Conservation (phyloP, 2,329 filamentous ascomycete genomes). For the Hymenoscyphus linearis region DNA sequence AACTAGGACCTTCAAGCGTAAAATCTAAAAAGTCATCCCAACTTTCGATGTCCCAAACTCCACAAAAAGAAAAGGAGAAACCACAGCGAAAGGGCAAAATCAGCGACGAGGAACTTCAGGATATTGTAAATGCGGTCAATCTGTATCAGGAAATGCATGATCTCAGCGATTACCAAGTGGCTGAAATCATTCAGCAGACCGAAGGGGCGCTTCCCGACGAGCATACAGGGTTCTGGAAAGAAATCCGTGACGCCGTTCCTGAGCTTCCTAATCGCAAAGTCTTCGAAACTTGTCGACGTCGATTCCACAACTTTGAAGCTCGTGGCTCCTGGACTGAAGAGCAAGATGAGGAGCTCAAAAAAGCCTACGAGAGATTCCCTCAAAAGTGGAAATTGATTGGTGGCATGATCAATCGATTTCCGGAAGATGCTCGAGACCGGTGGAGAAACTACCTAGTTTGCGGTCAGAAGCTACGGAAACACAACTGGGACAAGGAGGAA, state of each 20-base stretch:
- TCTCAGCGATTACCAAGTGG: slow-evolving; percentile 43
- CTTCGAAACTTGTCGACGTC: slow-evolving; percentile 52
- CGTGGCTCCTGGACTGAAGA: slow-evolving; percentile 54
- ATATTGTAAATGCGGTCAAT: slow-evolving; percentile 32
- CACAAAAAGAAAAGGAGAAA: not conserved
- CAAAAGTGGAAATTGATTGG: slow-evolving; percentile 59
- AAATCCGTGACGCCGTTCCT: slow-evolving; percentile 44
- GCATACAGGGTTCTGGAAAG: slow-evolving; percentile 45
- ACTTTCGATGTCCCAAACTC: not conserved
- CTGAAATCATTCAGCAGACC: slow-evolving; percentile 38
- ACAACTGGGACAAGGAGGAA: slow-evolving; percentile 57
- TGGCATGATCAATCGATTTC: slow-evolving; percentile 55
- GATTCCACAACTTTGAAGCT: slow-evolving; percentile 60
- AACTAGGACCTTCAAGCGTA: slow-evolving; percentile 9
- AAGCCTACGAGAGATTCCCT: slow-evolving; percentile 39
- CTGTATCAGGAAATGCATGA: slow-evolving; percentile 40
- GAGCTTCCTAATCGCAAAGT: slow-evolving; percentile 48
- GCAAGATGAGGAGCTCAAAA: slow-evolving; percentile 50
- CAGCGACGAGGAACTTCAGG: slow-evolving; percentile 6
- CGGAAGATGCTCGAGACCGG: slow-evolving; percentile 63
- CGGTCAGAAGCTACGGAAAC: slow-evolving; percentile 44
- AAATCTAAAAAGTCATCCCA: not conserved
- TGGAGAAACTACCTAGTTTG: slow-evolving; percentile 64
- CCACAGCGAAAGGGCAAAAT: not conserved
- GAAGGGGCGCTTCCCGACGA: slow-evolving; percentile 29